Evolutionary conservation across 768 basidiomycete species (phyloP).

Genomic region (Lactifluus hygrophoroides): DNA sequence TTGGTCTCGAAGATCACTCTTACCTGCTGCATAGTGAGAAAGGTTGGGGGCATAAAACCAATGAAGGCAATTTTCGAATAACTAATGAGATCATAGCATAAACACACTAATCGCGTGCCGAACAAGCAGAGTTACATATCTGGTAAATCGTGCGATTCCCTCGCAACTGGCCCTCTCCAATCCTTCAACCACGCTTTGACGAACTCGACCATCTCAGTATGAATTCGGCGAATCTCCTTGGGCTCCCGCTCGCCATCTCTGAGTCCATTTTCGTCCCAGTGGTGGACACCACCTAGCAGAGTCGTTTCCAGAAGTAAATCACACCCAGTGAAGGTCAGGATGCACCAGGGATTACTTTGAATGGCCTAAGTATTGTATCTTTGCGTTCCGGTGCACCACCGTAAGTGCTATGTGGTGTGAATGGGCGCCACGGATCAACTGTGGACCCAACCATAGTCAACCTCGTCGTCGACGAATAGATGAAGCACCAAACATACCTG

Average conservation of each 20-base stretch:
- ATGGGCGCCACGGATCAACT: conserved; percentile 91
- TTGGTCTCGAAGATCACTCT: too few relatives aligned
- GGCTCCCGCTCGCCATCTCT: conserved; percentile 56
- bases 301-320: background rate
- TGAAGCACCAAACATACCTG: too few relatives aligned
- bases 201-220: conserved; percentile 71
- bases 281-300: conserved; percentile 58
- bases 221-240: conserved; percentile 67
- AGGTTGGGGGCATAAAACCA: too few relatives aligned
- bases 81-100: too few relatives aligned
- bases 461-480: background rate
- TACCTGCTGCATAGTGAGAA: too few relatives aligned
- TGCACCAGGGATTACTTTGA: conserved; percentile 80
- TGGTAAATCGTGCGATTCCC: background rate
- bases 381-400: conserved; percentile 51
- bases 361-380: conserved; percentile 69
- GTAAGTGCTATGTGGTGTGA: conserved; percentile 66
- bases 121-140: background rate
- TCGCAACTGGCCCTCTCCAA: conserved; percentile 19
- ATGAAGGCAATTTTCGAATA: background rate
- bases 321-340: conserved; percentile 9
- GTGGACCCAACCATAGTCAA: background rate
- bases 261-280: conserved; percentile 72
- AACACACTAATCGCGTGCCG: too few relatives aligned
- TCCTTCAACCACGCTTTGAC: conserved; percentile 65